Conservation (phyloP, 306 rosid genomes). For the Hylodesmum podocarpum region DNA sequence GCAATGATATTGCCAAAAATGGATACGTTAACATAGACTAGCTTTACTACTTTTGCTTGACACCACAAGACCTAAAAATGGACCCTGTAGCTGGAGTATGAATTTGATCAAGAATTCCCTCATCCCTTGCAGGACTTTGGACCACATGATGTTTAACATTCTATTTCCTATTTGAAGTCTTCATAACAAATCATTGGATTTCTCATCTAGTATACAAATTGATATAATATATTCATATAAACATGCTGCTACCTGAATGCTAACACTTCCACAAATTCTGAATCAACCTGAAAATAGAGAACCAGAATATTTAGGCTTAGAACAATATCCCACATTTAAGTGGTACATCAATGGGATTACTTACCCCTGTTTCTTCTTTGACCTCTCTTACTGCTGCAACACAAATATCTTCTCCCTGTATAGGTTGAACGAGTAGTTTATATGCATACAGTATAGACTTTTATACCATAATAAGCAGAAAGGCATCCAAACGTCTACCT, state of each 20-base stretch:
- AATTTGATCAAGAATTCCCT: neutral
- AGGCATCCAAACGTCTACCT: slow-evolving; percentile 43
- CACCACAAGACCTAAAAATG: neutral
- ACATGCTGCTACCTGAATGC: slow-evolving; percentile 61
- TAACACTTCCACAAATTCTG: slow-evolving; percentile 71
- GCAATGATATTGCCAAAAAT: neutral
- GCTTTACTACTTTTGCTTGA: neutral
- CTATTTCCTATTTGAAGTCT: slow-evolving; percentile 7
- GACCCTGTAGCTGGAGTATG: neutral
- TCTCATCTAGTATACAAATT: slow-evolving; percentile 4
- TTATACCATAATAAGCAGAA: neutral
- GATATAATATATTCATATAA: neutral
- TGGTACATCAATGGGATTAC: slow-evolving; percentile 10
- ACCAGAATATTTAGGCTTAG: slow-evolving; percentile 7
- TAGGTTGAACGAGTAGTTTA: slow-evolving; percentile 20
- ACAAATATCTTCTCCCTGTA: slow-evolving; percentile 72
- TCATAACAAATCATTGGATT: slow-evolving; percentile 15
- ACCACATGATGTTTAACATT: neutral
- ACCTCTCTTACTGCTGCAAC: slow-evolving; percentile 78
- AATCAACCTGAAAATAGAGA: slow-evolving; percentile 60
- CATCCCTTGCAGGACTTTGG: neutral
- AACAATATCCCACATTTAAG: slow-evolving; percentile 2
- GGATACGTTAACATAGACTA: neutral
- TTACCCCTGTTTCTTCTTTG: slow-evolving; percentile 88
- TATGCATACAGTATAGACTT: neutral